Conservation (phyloP, 177 flowering plant species). For the Vitis hybrid region DNA sequence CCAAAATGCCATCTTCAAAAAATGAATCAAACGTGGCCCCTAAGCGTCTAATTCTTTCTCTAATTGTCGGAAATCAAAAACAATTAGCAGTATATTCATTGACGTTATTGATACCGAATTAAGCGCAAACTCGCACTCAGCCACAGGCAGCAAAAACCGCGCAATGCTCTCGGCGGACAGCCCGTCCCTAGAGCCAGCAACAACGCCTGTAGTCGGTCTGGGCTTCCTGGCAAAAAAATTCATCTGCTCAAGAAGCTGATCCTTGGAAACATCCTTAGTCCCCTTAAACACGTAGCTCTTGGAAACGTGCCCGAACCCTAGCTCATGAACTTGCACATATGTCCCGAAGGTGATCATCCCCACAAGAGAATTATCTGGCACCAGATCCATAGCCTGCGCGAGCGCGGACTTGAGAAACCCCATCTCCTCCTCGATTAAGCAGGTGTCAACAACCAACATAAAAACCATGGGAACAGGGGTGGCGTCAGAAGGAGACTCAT, state of each 20-base stretch:
- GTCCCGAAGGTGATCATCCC: constrained; percentile 91
- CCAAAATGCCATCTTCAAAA: no score
- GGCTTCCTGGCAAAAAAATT: constrained; percentile 76
- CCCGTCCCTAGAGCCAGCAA: constrained; percentile 93
- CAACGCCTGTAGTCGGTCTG: constrained; percentile 63
- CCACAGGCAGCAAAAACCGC: constrained; percentile 82
- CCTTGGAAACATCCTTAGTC: constrained; percentile 70
- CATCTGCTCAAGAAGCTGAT: constrained; percentile 85
- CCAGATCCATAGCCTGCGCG: constrained; percentile 69
- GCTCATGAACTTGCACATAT: constrained; percentile 84
- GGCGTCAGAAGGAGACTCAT: constrained; percentile 32
- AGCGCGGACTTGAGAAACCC: constrained; percentile 67
- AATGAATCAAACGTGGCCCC: no score
- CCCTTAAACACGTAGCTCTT: constrained; percentile 85
- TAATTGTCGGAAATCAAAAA: no score
- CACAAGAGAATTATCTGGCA: constrained; percentile 77
- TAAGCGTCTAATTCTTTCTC: no score
- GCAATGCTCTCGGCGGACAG: constrained; percentile 70
- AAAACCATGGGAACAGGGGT: constrained; percentile 52
- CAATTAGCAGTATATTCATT: neutral
- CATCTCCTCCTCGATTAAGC: constrained; percentile 88
- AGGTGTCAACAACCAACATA: constrained; percentile 81
- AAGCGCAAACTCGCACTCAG: constrained; percentile 84
- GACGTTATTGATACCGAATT: constrained; percentile 48
- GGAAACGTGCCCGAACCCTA: constrained; percentile 71